A percentile compares a stretch with the other conserved stretches of the same genome.
phyloP scores from a whole-genome alignment of 1,284 basidiomycete species.

The Violaceomyces palustris region DNA sequence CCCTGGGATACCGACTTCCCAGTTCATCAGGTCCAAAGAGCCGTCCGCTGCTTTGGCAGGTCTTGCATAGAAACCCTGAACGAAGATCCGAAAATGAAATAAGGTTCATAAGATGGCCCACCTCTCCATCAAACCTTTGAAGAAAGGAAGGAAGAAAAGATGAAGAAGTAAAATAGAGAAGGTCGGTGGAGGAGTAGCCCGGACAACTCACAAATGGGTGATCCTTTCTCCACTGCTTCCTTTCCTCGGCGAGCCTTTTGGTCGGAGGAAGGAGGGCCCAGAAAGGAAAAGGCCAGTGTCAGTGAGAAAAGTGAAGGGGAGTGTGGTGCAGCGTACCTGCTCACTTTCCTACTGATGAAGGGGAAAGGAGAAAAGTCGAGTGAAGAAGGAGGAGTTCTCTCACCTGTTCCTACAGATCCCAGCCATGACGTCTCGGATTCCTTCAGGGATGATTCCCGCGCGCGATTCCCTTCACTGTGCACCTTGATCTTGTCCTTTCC shows the following conservation, averaged over 20 bases:
- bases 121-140: background rate
- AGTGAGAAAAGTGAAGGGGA: too few relatives aligned
- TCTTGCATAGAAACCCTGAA: conserved; percentile 90
- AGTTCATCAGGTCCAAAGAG: conserved; percentile 90
- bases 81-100: background rate
- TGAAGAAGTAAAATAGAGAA: background rate
- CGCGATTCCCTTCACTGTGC: too few relatives aligned
- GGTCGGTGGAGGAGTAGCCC: background rate
- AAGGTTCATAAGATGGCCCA: background rate
- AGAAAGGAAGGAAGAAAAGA: background rate
- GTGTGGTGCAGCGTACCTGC: too few relatives aligned
- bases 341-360: too few relatives aligned
- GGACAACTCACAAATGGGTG: conserved; percentile 82
- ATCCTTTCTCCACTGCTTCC: conserved; percentile 98
- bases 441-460: too few relatives aligned
- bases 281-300: too few relatives aligned
- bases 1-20: conserved; percentile 75
- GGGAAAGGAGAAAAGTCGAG: background rate
- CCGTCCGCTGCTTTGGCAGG: conserved; percentile 84
- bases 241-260: conserved; percentile 81
- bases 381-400: too few relatives aligned
- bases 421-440: too few relatives aligned
- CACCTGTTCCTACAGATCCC: conserved; percentile 36
- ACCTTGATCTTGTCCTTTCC: too few relatives aligned
- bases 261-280: background rate